phyloP scores from a whole-genome alignment of 768 basidiomycete genomes.

The Psilocybe tampanensis region DNA sequence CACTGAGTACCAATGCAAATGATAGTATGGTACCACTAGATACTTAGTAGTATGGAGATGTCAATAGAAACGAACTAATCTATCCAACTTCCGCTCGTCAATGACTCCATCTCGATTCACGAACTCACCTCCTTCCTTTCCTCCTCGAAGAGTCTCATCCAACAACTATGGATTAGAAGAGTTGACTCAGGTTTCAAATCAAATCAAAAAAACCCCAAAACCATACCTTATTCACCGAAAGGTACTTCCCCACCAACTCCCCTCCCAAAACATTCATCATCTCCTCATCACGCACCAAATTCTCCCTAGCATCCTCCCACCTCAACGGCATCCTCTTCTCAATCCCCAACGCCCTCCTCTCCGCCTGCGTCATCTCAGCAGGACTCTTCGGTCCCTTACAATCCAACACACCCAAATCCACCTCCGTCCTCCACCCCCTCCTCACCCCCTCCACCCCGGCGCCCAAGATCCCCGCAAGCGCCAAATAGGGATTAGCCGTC shows the following conservation, averaged over 20 bases:
- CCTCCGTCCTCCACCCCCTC: constrained; percentile 43
- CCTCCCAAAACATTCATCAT: constrained; percentile 45
- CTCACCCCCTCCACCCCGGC: constrained; percentile 45
- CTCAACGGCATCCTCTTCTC: constrained; percentile 49
- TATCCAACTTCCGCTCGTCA: background rate
- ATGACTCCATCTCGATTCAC: background rate
- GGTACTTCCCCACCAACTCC: constrained; percentile 45
- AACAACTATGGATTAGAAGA: background rate
- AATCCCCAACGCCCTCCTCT: constrained; percentile 49
- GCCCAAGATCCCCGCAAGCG: constrained; percentile 57
- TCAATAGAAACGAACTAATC: background rate
- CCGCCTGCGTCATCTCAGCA: constrained; percentile 44
- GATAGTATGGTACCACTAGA: too few relatives aligned
- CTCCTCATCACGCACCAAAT: constrained; percentile 35
- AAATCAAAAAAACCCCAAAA: background rate
- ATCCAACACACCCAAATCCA: constrained; percentile 38
- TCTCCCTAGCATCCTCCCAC: constrained; percentile 47
- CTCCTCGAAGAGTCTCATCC: background rate
- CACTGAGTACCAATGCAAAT: too few relatives aligned
- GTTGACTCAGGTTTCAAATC: background rate
- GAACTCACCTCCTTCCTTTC: too few relatives aligned
- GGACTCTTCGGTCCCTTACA: constrained; percentile 33
- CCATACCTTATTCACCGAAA: constrained; percentile 45
- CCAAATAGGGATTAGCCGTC: constrained; percentile 65
- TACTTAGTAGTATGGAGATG: background rate